These are phyloP conservation scores for Phialocephala subalpina DNA, from an alignment of 2,329 filamentous ascomycete species.

Conservation along the genomic window DNA sequence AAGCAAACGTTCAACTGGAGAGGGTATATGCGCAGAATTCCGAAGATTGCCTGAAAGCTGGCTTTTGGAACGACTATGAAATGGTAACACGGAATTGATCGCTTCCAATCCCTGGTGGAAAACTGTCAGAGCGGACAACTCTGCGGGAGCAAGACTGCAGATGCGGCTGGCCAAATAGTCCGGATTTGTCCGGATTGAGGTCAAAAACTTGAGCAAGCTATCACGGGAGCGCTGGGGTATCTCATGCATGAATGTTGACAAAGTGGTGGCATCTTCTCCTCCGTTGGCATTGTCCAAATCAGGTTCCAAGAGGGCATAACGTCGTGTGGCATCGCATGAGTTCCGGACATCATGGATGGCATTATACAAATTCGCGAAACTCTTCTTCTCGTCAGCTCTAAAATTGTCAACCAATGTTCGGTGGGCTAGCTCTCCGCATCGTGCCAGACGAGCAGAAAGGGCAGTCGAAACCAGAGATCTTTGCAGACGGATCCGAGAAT, in stretches of 20 bases:
- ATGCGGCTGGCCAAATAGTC: conserved; percentile 88
- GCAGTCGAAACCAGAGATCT: conserved; percentile 78
- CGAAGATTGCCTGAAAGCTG: conserved; percentile 57
- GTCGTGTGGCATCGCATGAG: conserved; percentile 76
- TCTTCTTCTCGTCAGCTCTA: conserved; percentile 79
- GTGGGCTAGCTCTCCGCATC: conserved; percentile 78
- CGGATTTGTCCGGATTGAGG: conserved; percentile 83
- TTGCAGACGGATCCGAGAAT: conserved; percentile 77
- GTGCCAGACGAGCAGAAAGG: conserved; percentile 75
- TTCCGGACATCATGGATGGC: conserved; percentile 81
- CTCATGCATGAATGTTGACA: conserved; percentile 71
- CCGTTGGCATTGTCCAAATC: conserved; percentile 65
- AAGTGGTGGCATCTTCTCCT: conserved; percentile 52
- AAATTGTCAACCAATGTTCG: conserved; percentile 81
- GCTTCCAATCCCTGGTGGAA: conserved; percentile 83
- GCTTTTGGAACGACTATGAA: conserved; percentile 58
- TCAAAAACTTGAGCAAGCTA: conserved; percentile 80
- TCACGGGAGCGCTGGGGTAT: conserved; percentile 79
- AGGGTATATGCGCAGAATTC: conserved; percentile 56
- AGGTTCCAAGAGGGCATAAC: conserved; percentile 75
- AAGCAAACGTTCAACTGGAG: conserved; percentile 81
- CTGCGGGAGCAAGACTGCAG: conserved; percentile 75
- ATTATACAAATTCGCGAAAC: conserved; percentile 77
- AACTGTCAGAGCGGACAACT: conserved; percentile 79
- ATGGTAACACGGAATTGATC: conserved; percentile 83